These are phyloP conservation scores for Podosphaera xanthii DNA, from an alignment of 2,329 filamentous ascomycete species.

Conservation along the genomic window DNA sequence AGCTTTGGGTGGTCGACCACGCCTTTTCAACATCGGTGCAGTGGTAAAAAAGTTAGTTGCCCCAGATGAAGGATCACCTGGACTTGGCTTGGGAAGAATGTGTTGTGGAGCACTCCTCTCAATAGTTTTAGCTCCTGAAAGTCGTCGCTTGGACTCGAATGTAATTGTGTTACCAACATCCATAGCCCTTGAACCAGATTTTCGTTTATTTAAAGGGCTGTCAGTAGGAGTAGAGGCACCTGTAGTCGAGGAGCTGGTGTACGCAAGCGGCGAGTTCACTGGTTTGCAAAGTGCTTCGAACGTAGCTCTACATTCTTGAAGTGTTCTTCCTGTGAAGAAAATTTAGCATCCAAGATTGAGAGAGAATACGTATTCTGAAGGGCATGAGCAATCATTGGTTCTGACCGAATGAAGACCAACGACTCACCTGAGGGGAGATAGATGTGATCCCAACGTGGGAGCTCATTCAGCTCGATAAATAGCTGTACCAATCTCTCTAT, in stretches of 20 bases:
- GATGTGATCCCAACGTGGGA: conserved; percentile 1
- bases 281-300: conserved; percentile 9
- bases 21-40: conserved; percentile 8
- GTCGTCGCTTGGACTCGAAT: conserved; percentile 9
- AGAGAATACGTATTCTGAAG: conserved; percentile 4
- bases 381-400: conserved; percentile 5
- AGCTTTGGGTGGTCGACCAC: conserved; percentile 15
- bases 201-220: conserved; percentile 9
- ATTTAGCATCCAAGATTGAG: conserved; percentile 5
- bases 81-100: conserved; percentile 13
- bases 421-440: conserved; percentile 1
- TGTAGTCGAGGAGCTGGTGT: not conserved
- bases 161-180: conserved; percentile 4
- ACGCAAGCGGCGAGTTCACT: conserved; percentile 2
- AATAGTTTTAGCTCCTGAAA: conserved; percentile 6
- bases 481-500: not conserved
- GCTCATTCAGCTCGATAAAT: not conserved
- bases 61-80: conserved; percentile 9
- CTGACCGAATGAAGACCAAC: not conserved
- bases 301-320: conserved; percentile 12
- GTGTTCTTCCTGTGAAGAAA: conserved; percentile 10
- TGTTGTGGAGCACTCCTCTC: conserved; percentile 5
- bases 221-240: not conserved
- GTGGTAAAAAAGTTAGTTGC: conserved; percentile 5
- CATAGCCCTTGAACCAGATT: conserved; percentile 7